Evolutionary conservation across 176 grass and related monocot genomes (phyloP).

Genomic region (Musa itinerans): DNA sequence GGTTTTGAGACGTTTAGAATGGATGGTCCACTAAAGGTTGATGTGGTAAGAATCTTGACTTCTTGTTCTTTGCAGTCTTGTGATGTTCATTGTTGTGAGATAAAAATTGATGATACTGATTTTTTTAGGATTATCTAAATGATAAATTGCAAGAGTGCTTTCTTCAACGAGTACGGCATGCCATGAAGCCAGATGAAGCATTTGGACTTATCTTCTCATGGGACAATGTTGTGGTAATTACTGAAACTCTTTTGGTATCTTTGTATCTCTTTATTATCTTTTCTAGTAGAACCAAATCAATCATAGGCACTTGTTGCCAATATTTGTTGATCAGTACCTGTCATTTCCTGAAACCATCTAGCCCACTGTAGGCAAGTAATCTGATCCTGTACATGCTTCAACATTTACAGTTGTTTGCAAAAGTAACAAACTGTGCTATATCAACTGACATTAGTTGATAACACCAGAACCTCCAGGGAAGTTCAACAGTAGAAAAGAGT

Average conservation of each 20-base stretch:
- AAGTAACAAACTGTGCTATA: neutral
- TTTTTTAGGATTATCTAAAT: slow-evolving; percentile 75
- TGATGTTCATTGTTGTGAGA: neutral
- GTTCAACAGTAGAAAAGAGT: too few relatives aligned
- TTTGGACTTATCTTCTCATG: slow-evolving; percentile 95
- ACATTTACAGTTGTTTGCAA: neutral
- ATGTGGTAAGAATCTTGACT: slow-evolving; percentile 64
- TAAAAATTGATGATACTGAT: slow-evolving; percentile 2
- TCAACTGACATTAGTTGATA: too few relatives aligned
- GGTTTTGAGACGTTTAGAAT: slow-evolving; percentile 97
- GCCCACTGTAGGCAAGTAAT: neutral
- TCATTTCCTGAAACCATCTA: neutral
- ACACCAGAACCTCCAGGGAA: too few relatives aligned
- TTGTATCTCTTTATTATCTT: neutral
- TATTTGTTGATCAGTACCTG: neutral
- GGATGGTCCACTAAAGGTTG: slow-evolving; percentile 82
- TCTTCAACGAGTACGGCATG: slow-evolving; percentile 94
- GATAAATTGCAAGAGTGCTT: slow-evolving; percentile 90
- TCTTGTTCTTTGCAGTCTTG: neutral
- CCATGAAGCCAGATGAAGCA: slow-evolving; percentile 99
- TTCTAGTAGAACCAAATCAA: neutral
- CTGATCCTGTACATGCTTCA: neutral
- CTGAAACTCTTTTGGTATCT: neutral
- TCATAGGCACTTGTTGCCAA: neutral
- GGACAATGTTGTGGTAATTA: slow-evolving; percentile 90